Evolutionary conservation across 2,329 filamentous ascomycete species (phyloP).

Genomic region (Parascedosporium putredinis): DNA sequence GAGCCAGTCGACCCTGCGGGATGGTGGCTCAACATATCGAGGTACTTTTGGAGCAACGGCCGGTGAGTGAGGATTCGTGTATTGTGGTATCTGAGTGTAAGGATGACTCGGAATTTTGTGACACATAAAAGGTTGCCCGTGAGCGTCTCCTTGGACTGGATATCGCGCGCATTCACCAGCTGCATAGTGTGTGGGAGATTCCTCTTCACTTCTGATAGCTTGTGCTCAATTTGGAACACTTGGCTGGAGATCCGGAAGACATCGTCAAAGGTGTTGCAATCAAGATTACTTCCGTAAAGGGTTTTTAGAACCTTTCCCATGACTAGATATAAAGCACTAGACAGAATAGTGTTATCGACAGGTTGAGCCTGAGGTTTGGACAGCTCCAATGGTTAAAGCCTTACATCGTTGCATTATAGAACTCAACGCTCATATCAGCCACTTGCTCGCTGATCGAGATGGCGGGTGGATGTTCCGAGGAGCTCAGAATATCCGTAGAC

Average conservation of each 20-base stretch:
- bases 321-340: not conserved
- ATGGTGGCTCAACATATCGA: slow-evolving; percentile 3
- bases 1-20: not conserved
- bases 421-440: not conserved
- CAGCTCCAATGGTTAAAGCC: too few species aligned
- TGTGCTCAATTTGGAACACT: slow-evolving; percentile 2
- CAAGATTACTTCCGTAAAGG: slow-evolving; percentile 4
- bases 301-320: not conserved
- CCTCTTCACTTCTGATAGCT: not conserved
- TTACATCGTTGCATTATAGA: slow-evolving; percentile 7
- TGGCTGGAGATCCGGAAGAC: not conserved
- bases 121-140: not conserved
- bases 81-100: slow-evolving; percentile 9
- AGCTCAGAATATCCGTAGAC: not conserved
- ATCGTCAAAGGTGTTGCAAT: not conserved
- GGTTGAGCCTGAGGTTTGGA: too few species aligned
- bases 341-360: too few species aligned
- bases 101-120: slow-evolving; percentile 1
- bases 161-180: not conserved
- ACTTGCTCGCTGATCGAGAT: not conserved
- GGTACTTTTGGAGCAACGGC: slow-evolving; percentile 8
- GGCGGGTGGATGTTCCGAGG: not conserved
- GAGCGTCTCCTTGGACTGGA: not conserved
- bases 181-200: not conserved
- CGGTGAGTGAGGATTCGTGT: slow-evolving; percentile 8